Base-by-base conservation (phyloP, 805 yeast genomes). In the Metschnikowia colocasiae region DNA sequence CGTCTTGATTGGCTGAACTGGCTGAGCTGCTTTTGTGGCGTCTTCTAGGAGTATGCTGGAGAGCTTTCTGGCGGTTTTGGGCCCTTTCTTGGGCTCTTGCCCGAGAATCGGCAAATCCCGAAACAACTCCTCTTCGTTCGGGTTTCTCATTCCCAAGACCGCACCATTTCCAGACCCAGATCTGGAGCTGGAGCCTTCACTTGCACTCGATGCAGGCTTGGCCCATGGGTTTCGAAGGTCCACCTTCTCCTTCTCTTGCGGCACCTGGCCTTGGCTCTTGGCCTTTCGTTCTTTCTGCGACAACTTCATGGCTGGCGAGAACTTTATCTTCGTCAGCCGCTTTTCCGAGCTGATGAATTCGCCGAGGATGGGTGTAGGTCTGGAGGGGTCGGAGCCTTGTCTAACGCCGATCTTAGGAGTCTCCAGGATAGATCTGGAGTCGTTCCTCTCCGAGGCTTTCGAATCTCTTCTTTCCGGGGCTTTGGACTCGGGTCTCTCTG, bases 281-380 rank as follows among this genome's bases (percentile, higher is more conserved):
- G 43, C 43, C 43, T 40, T 40, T 34, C 87, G 62, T 52, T 81
- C 86, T 56, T 80, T 80, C 52, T 83, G 87, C 1, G 87, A 81
- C 13, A 79, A 56, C 50, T 76, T 75, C 27, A 64, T 59, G 18
- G 68, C 62, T 0, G 75, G 68, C 1, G 66, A 65, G 18, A 74
- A 57, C 45, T 63, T 65, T 2, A 65, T 58, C 33, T 65, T 72
- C n/a, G 54, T 47, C 9, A 22, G 57, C 47, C 54, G 56, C 35
- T 50, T 55, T 23, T 45, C 50, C 31, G 53, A 30, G 2, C 51
- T 59, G 6, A 42, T 13, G 2, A 32, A 26, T 18, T 47, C 52
- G 5, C 57, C 57, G 23, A 54, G 47, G 3, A 44, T 49, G 18
- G 51, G 46, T 15, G 40, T 43, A 20, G 19, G 26, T 20, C 15